A percentile compares a stretch with the other conserved stretches of the same genome.
Evolutionary conservation across 441 rosid species (phyloP).

Genomic region (Mallotus repandus): DNA sequence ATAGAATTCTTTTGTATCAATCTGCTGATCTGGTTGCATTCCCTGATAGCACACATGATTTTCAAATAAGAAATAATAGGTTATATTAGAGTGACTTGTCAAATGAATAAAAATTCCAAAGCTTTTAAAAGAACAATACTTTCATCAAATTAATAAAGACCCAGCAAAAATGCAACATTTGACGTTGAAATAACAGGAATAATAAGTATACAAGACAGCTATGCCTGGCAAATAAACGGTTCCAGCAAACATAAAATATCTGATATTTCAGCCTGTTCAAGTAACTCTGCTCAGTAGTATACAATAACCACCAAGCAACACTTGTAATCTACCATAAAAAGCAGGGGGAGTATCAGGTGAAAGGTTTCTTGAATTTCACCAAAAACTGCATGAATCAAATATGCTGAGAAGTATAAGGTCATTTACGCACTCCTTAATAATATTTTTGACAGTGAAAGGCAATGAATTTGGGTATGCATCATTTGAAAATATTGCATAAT

Average conservation of each 20-base stretch:
- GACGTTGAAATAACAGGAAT: too few species aligned
- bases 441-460: neutral
- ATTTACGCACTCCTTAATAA: neutral
- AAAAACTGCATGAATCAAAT: slow-evolving; percentile 1
- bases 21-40: neutral
- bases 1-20: neutral
- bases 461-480: neutral
- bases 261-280: neutral
- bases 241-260: neutral
- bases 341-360: neutral
- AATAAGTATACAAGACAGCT: neutral
- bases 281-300: neutral
- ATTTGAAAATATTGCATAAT: neutral
- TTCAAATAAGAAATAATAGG: neutral
- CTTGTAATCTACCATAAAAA: neutral
- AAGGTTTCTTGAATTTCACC: slow-evolving; percentile 8
- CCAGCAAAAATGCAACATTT: neutral
- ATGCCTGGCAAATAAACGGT: neutral
- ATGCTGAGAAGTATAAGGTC: neutral
- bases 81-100: neutral
- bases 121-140: neutral
- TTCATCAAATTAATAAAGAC: neutral
- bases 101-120: neutral
- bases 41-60: neutral
- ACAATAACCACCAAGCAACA: neutral